A percentile compares a stretch with the other conserved stretches of the same genome.
Evolutionary conservation across 306 rosid species (phyloP).

Genomic region (Notholithocarpus densiflorus): DNA sequence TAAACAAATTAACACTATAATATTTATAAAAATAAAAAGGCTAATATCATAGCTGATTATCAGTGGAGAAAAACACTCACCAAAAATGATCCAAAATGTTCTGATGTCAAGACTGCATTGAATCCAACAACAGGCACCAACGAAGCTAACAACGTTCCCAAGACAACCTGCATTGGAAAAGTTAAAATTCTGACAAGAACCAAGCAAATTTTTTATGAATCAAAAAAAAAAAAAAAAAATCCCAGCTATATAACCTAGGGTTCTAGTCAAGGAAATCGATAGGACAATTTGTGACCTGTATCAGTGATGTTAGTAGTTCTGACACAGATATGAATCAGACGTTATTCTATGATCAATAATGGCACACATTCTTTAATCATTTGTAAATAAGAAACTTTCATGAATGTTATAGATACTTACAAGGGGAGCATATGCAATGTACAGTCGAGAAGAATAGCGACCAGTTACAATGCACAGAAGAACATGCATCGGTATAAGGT

Average conservation of each 20-base stretch:
- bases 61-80: conserved; percentile 39
- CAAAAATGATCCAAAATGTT: conserved; percentile 96
- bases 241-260: not conserved
- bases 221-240: not conserved
- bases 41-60: not conserved
- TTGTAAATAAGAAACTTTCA: not conserved
- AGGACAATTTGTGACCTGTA: not conserved
- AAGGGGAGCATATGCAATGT: conserved; percentile 95
- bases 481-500: conserved; percentile 98
- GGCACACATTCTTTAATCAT: not conserved
- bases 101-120: conserved; percentile 97
- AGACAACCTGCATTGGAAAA: conserved; percentile 61
- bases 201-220: conserved; percentile 3
- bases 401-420: conserved; percentile 54
- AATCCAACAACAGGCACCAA: conserved; percentile 99
- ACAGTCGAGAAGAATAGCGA: conserved; percentile 89
- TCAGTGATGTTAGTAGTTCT: not conserved
- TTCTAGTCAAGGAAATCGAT: not conserved
- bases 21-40: not conserved
- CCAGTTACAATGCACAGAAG: conserved; percentile 95
- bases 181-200: conserved; percentile 23
- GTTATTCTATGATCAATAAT: not conserved
- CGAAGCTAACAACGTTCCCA: conserved; percentile 90
- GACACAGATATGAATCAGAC: not conserved
- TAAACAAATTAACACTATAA: not conserved